Evolutionary conservation across 2,329 filamentous ascomycete genomes (phyloP).

Genomic region (Rutstroemia sp.): DNA sequence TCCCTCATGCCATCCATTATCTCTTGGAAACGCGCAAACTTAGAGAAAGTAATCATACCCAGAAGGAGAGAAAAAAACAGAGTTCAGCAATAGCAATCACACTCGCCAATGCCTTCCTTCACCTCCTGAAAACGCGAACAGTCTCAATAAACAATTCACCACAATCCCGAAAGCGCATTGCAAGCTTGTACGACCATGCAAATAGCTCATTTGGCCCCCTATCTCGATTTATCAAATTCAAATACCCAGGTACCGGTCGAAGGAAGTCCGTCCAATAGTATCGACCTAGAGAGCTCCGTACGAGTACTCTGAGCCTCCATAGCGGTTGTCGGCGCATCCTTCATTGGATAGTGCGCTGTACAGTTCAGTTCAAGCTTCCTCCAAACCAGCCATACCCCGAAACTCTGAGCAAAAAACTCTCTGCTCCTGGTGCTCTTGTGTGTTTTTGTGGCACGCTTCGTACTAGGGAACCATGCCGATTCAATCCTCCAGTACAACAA

Average conservation of each 20-base stretch:
- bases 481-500: constrained; percentile 21
- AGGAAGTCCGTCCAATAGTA: no score
- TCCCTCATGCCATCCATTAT: neutral
- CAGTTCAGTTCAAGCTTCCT: neutral
- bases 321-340: neutral
- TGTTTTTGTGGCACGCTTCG: neutral
- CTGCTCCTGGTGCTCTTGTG: neutral
- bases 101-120: constrained; percentile 33
- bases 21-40: no score
- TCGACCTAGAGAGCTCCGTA: no score
- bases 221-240: neutral
- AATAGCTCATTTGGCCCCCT: no score
- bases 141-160: constrained; percentile 7
- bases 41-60: no score
- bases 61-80: no score
- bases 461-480: constrained; percentile 23
- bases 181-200: no score
- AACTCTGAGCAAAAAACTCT: neutral
- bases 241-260: neutral
- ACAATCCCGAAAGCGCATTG: no score
- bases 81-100: constrained; percentile 24
- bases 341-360: neutral
- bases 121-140: constrained; percentile 31
- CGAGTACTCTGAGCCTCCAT: no score
- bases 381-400: neutral